Percentiles rank a stretch among this genome's conserved stretches.
phyloP scores from a whole-genome alignment of 371 early-diverging fungal genomes.

The Dinochytrium kinnereticum region DNA sequence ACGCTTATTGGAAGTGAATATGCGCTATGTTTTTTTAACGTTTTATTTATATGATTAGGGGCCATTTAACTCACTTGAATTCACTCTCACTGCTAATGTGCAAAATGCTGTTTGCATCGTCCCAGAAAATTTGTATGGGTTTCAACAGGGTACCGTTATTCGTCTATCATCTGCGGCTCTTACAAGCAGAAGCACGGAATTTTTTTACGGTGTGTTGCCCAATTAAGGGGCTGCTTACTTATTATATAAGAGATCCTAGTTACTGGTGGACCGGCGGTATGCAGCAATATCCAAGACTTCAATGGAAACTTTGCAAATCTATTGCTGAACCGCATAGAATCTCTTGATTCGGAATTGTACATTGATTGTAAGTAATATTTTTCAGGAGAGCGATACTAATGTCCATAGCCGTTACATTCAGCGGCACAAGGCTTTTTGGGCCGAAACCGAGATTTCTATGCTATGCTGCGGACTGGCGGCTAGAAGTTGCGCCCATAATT shows the following conservation, averaged over 20 bases:
- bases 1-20: too few species aligned
- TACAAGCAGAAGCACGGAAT: conserved; percentile 10
- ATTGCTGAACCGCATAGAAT: not conserved
- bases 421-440: conserved; percentile 66
- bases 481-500: conserved; percentile 69
- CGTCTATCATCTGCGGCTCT: conserved; percentile 61
- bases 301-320: not conserved
- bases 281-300: not conserved
- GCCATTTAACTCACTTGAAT: conserved; percentile 68
- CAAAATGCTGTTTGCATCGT: conserved; percentile 66
- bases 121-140: conserved; percentile 77
- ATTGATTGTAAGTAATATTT: not conserved
- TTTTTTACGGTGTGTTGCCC: conserved; percentile 4
- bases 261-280: not conserved
- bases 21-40: too few species aligned
- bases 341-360: not conserved
- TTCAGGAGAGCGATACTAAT: not conserved
- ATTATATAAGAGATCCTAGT: not conserved
- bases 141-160: conserved; percentile 59
- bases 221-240: not conserved
- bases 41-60: too few species aligned
- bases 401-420: conserved; percentile 1
- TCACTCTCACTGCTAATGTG: conserved; percentile 59
- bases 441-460: conserved; percentile 71
- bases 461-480: conserved; percentile 77